Conservation (phyloP, 2,329 filamentous ascomycete genomes). For the Paecilomyces sp. region DNA sequence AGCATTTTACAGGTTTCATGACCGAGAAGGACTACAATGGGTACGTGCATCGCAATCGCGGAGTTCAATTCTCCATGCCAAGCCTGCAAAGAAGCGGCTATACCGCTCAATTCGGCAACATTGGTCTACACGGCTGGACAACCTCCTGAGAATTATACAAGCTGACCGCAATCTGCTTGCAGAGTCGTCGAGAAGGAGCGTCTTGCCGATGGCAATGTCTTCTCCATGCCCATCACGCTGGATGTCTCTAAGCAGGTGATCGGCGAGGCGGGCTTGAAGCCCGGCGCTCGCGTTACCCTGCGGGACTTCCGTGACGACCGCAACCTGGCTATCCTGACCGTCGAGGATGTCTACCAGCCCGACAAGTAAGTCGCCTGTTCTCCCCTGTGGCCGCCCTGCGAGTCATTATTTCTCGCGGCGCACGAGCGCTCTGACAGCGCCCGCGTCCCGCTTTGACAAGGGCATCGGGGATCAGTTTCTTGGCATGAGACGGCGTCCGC, state of each 20-base stretch:
- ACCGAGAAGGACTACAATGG: slow-evolving; percentile 94
- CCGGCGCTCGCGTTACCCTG: slow-evolving; percentile 75
- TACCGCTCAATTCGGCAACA: neutral
- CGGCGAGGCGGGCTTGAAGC: slow-evolving; percentile 65
- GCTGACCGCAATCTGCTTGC: neutral
- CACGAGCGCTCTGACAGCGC: slow-evolving; percentile 1
- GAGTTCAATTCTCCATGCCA: neutral
- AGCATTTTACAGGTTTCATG: slow-evolving; percentile 68
- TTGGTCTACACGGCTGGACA: neutral
- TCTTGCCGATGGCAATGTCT: slow-evolving; percentile 80
- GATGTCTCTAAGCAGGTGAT: slow-evolving; percentile 73
- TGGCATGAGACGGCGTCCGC: neutral
- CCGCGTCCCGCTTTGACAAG: neutral
- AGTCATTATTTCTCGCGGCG: neutral
- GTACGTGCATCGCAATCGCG: slow-evolving; percentile 44
- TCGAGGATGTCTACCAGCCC: slow-evolving; percentile 91
- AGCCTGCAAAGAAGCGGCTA: neutral
- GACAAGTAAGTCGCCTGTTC: slow-evolving; percentile 65
- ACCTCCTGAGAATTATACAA: neutral
- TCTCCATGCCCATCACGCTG: slow-evolving; percentile 94
- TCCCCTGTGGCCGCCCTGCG: neutral
- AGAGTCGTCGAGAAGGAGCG: slow-evolving; percentile 86
- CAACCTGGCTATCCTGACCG: slow-evolving; percentile 89
- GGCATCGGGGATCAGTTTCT: neutral
- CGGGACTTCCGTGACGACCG: slow-evolving; percentile 94